Conservation (phyloP, 257 asterid genomes). For the Verbascum thapsus region DNA sequence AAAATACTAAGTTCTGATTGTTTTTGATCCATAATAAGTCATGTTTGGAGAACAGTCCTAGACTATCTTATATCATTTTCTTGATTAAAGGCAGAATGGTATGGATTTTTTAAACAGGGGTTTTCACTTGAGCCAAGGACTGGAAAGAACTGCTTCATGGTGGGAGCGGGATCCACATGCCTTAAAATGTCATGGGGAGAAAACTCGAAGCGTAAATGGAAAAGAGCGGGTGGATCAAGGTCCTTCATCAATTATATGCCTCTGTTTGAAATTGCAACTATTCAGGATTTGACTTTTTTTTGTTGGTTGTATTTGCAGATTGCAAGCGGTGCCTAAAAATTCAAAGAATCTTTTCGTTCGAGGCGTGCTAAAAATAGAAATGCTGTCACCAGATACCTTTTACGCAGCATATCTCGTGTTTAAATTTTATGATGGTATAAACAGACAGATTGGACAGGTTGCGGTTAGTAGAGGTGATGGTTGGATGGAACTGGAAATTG, state of each 20-base stretch:
- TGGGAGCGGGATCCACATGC: conserved; percentile 31
- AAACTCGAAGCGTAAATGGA: not conserved
- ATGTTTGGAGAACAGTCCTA: no score
- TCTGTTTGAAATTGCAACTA: not conserved
- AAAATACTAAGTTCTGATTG: no score
- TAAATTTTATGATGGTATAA: not conserved
- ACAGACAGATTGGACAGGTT: no score
- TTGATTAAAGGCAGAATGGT: not conserved
- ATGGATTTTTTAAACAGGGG: not conserved
- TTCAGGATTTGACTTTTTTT: not conserved
- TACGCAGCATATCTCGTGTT: conserved; percentile 32
- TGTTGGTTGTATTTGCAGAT: conserved; percentile 9
- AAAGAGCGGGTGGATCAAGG: conserved; percentile 32
- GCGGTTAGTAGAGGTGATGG: conserved; percentile 28
- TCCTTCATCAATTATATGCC: not conserved
- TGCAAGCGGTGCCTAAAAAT: conserved; percentile 15
- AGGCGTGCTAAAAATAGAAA: conserved; percentile 15
- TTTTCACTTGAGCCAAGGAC: not conserved
- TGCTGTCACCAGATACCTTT: conserved; percentile 18
- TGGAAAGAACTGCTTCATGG: conserved; percentile 10
- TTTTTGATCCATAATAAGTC: no score
- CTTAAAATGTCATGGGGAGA: conserved; percentile 3
- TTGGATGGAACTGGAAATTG: conserved; percentile 46
- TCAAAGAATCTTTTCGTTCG: conserved; percentile 6
- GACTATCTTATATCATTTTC: no score